Percentiles rank a stretch among this genome's conserved stretches.
Conservation (phyloP, 331 rosid species). For the Arachis monticola region DNA sequence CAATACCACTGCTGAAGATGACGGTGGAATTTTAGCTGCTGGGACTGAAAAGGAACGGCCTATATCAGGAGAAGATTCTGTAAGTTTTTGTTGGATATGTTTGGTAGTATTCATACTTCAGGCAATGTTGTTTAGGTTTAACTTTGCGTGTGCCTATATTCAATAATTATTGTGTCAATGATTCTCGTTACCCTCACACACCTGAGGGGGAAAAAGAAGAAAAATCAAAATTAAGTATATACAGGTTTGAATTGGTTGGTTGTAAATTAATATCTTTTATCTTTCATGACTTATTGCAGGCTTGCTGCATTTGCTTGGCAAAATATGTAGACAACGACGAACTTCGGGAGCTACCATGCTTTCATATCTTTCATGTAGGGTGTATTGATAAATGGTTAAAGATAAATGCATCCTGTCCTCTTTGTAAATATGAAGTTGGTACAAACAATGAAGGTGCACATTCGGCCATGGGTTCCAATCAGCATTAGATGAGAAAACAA, state of each 20-base stretch:
- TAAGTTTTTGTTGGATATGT: slow-evolving; percentile 43
- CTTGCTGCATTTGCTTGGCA: slow-evolving; percentile 75
- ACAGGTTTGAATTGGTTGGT: not conserved
- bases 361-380: slow-evolving; percentile 66
- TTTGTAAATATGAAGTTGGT: slow-evolving; percentile 59
- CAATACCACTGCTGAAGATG: slow-evolving; percentile 42
- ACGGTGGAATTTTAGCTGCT: slow-evolving; percentile 61
- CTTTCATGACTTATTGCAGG: slow-evolving; percentile 44
- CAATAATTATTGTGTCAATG: not conserved
- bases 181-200: too few species aligned
- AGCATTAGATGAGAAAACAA: slow-evolving; percentile 35
- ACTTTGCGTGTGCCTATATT: not conserved
- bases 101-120: not conserved
- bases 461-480: slow-evolving; percentile 44
- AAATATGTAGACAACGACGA: slow-evolving; percentile 68
- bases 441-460: slow-evolving; percentile 33
- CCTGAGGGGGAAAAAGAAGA: too few species aligned
- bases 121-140: not conserved
- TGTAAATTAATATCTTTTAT: not conserved
- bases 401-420: slow-evolving; percentile 69
- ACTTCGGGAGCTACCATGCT: slow-evolving; percentile 70
- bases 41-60: slow-evolving; percentile 65
- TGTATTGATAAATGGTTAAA: slow-evolving; percentile 76
- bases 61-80: slow-evolving; percentile 73
- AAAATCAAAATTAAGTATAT: too few species aligned